Conservation (phyloP, 345 rosid genomes). For the Camelina laxa region DNA sequence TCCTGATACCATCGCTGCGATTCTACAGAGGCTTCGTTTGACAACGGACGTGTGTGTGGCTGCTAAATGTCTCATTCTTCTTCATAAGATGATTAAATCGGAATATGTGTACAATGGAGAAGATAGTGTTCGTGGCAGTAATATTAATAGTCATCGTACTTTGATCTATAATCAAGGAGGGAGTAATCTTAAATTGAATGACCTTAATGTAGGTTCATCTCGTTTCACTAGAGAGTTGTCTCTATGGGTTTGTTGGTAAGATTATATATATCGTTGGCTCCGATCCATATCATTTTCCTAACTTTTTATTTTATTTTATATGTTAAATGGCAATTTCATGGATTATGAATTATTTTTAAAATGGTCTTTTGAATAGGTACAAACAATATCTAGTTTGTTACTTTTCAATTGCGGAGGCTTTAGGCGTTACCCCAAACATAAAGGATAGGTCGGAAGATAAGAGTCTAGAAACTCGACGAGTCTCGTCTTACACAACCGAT, state of each 20-base stretch:
- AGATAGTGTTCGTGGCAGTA: not conserved
- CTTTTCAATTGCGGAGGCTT: slow-evolving; percentile 2
- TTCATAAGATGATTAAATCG: slow-evolving; percentile 25
- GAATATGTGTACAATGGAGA: slow-evolving; percentile 12
- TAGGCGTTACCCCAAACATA: slow-evolving; percentile 28
- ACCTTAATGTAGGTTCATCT: slow-evolving; percentile 29
- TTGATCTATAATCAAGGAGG: slow-evolving; percentile 23
- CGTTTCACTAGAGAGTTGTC: slow-evolving; percentile 25
- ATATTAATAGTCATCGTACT: slow-evolving; percentile 13
- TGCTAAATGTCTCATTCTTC: slow-evolving; percentile 36
- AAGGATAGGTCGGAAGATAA: slow-evolving; percentile 13
- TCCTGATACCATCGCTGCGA: slow-evolving; percentile 9
- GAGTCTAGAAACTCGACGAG: slow-evolving; percentile 20
- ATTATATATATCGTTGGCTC: not conserved
- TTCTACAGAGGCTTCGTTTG: slow-evolving; percentile 19
- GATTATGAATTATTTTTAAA: not conserved
- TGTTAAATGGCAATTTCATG: not conserved
- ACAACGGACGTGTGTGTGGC: slow-evolving; percentile 32
- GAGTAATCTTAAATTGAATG: slow-evolving; percentile 19
- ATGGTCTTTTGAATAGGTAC: slow-evolving; percentile 31
- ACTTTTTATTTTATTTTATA: not conserved
- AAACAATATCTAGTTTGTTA: slow-evolving; percentile 34
- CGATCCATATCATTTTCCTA: not conserved
- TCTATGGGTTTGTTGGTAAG: slow-evolving; percentile 40
- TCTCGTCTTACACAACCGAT: slow-evolving; percentile 12